phyloP scores from a whole-genome alignment of 768 basidiomycete species.

The Leucocoprinus sp. region DNA sequence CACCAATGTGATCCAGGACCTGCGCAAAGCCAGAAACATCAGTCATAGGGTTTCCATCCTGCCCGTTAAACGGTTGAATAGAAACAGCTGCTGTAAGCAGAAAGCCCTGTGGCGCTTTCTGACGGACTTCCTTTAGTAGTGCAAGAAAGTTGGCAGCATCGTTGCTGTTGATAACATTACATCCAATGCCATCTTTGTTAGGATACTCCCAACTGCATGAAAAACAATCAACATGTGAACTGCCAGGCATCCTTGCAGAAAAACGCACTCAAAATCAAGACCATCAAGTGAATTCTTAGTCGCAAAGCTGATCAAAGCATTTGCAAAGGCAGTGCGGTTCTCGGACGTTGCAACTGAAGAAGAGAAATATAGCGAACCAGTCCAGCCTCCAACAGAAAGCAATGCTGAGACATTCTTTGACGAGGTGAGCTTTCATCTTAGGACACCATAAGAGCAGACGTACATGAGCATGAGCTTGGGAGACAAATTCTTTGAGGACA shows the following conservation, averaged over 20 bases:
- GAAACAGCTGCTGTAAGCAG: constrained; percentile 46
- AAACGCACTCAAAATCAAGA: constrained; percentile 41
- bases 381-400: constrained; percentile 66
- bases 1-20: constrained; percentile 45
- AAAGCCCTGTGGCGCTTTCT: constrained; percentile 40
- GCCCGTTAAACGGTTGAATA: constrained; percentile 31
- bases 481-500: constrained; percentile 49
- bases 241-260: constrained; percentile 16
- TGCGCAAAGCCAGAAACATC: constrained; percentile 68
- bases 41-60: constrained; percentile 50
- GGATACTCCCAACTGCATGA: constrained; percentile 79
- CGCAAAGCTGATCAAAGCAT: constrained; percentile 44
- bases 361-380: constrained; percentile 56
- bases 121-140: constrained; percentile 68
- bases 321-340: constrained; percentile 58
- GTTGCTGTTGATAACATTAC: constrained; percentile 49
- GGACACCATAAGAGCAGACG: constrained; percentile 6
- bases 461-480: constrained; percentile 34
- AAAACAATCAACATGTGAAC: not conserved
- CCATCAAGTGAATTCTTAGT: constrained; percentile 48
- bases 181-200: constrained; percentile 53
- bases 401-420: constrained; percentile 47
- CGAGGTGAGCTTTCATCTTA: not conserved
- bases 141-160: constrained; percentile 76
- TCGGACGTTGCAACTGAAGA: constrained; percentile 44